Base-by-base conservation (phyloP, 1,139 yeast genomes). In the Suhomyces bribrorum region DNA sequence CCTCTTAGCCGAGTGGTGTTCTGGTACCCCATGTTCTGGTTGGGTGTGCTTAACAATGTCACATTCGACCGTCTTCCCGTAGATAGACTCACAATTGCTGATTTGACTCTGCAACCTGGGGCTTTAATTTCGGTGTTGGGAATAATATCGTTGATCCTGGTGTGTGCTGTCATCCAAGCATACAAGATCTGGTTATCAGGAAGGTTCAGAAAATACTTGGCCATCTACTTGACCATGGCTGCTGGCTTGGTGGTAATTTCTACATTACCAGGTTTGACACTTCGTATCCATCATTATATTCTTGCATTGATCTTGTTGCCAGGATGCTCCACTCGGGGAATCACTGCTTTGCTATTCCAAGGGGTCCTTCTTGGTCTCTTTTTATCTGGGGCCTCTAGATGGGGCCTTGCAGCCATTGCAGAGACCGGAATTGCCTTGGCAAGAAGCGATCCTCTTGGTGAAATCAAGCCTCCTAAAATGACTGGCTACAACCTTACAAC, bases 351-450 rank as follows among this genome's bases (percentile, higher is more conserved):
- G 37, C 47, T 79, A 14, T 84, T 88, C 55, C 96, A 89, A 57
- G 97, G 97, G 2, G 74, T 92, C 2, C 65, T 92, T 17, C 59
- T 87, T 1, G 98, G 97, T 0, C 66, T 90, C 26, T 75, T 86
- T 40, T 71, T 89, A 7, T 84, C 92, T 15, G 98, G 98, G 0
- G 80, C 88, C 2, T 81, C 95, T 0, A 70, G 95, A 43, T 90
- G 98, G 98, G 97, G 94, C 37, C 81, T 85, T 53, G 97, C 95
- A 3, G 82, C 96, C 15, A 81, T 90, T 42, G 80, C 86, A 2
- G 96, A 90, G 55, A 88, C 97, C 0, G 76, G 76, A 32, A 65
- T 73, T 9, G 76, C 88, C 11, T 62, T 89, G 34, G 62, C 80
- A 44, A 66, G 96, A 48, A 85, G 85, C 18, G 96, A 87, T 48